Conservation (phyloP, 148 eudicot genomes). For the Vaccinium myrtillus region DNA sequence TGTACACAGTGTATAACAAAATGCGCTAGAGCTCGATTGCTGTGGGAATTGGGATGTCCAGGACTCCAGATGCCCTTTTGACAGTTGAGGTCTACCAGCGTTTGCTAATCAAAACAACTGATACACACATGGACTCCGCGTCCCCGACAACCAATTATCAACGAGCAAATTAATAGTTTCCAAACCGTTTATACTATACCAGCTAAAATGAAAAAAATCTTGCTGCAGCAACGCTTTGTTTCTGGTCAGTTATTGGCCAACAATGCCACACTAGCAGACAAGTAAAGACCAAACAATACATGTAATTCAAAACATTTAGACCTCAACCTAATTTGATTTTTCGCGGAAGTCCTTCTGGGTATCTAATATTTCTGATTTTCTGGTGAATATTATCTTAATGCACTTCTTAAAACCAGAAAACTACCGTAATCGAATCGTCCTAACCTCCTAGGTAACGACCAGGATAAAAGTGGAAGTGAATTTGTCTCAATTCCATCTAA, state of each 20-base stretch:
- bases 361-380: background rate
- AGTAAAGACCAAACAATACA: background rate
- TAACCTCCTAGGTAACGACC: background rate
- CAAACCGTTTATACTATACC: background rate
- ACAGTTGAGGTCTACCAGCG: background rate
- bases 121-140: background rate
- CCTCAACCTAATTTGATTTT: background rate
- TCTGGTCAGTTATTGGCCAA: background rate
- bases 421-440: background rate
- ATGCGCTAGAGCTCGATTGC: background rate
- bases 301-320: background rate
- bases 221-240: background rate
- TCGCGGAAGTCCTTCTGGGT: background rate
- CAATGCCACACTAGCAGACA: background rate
- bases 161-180: background rate
- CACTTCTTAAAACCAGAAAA: background rate
- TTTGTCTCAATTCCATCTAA: background rate
- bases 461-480: background rate
- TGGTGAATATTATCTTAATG: background rate
- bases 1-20: background rate
- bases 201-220: background rate
- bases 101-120: background rate
- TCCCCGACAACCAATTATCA: background rate
- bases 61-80: slow-evolving; percentile 2
- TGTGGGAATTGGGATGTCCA: background rate